Evolutionary conservation across 306 rosid genomes (phyloP).

Genomic region (Datisca glomerata): DNA sequence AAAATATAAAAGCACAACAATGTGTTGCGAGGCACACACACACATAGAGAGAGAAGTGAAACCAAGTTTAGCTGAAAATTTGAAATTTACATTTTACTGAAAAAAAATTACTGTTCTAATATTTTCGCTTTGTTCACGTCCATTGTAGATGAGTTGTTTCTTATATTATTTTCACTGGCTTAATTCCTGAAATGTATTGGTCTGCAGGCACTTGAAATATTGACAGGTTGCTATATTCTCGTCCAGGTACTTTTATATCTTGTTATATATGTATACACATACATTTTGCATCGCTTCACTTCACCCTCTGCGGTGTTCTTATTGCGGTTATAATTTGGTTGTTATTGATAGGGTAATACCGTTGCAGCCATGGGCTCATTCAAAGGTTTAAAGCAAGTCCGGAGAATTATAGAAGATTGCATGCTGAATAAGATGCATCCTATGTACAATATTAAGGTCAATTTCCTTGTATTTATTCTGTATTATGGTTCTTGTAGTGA

Average conservation of each 20-base stretch:
- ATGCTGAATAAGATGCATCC: conserved; percentile 85
- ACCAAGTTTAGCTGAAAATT: no score
- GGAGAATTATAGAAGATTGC: conserved; percentile 85
- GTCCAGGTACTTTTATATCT: conserved; percentile 60
- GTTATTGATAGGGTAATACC: conserved; percentile 58
- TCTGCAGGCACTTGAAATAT: conserved; percentile 53
- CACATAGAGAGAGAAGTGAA: no score
- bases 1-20: no score
- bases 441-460: conserved; percentile 82
- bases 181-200: conserved; percentile 6
- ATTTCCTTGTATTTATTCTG: background rate
- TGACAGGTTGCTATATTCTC: conserved; percentile 78
- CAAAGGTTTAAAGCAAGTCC: conserved; percentile 75
- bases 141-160: background rate
- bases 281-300: no score
- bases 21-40: no score
- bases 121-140: no score
- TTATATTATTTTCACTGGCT: conserved; percentile 1
- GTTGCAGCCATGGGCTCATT: conserved; percentile 87
- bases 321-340: no score
- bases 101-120: no score
- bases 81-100: no score
- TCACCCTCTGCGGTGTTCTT: no score
- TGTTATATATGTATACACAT: no score
- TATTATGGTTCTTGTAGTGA: background rate